Evolutionary conservation across 371 early-diverging fungal genomes (phyloP).

Genomic region (Basidiobolus meristosporus): DNA sequence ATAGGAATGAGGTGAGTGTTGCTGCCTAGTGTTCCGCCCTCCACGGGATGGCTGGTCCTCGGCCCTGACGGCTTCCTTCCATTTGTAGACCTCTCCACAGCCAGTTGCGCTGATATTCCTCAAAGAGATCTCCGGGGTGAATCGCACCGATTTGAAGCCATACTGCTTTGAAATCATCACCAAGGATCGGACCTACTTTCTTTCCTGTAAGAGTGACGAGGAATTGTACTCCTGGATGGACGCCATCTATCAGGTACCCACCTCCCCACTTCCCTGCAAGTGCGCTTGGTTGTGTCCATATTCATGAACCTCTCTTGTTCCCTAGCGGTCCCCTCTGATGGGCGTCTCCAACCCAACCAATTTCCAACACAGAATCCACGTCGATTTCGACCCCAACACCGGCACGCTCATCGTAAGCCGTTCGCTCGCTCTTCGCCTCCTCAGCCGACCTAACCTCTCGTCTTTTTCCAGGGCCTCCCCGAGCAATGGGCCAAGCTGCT

Average conservation of each 20-base stretch:
- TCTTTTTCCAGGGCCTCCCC: slow-evolving; percentile 54
- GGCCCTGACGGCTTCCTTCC: too few relatives aligned
- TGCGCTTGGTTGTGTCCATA: too few relatives aligned
- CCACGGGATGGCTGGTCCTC: too few relatives aligned
- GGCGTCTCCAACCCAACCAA: slow-evolving; percentile 87
- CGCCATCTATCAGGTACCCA: slow-evolving; percentile 63
- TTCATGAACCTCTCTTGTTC: too few relatives aligned
- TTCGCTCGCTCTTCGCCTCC: neutral
- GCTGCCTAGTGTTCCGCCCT: too few relatives aligned
- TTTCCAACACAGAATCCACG: slow-evolving; percentile 89
- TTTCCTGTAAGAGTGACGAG: slow-evolving; percentile 79
- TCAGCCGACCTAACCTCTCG: neutral
- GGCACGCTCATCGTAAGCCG: slow-evolving; percentile 76
- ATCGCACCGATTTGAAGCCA: slow-evolving; percentile 62
- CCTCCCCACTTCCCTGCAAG: too few relatives aligned
- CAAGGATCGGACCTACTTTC: slow-evolving; percentile 64
- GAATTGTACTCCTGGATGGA: slow-evolving; percentile 95
- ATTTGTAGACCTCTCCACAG: slow-evolving; percentile 37
- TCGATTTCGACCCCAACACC: slow-evolving; percentile 84
- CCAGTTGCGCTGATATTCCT: slow-evolving; percentile 63
- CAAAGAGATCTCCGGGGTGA: slow-evolving; percentile 67
- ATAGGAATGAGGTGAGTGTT: slow-evolving; percentile 71
- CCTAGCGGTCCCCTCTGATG: slow-evolving; percentile 56
- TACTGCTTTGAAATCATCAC: slow-evolving; percentile 82
- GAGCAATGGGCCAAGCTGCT: slow-evolving; percentile 81